Percentiles rank a stretch among this genome's conserved stretches.
phyloP scores from a whole-genome alignment of 495 filamentous ascomycete genomes.

The Aspergillus diversus region DNA sequence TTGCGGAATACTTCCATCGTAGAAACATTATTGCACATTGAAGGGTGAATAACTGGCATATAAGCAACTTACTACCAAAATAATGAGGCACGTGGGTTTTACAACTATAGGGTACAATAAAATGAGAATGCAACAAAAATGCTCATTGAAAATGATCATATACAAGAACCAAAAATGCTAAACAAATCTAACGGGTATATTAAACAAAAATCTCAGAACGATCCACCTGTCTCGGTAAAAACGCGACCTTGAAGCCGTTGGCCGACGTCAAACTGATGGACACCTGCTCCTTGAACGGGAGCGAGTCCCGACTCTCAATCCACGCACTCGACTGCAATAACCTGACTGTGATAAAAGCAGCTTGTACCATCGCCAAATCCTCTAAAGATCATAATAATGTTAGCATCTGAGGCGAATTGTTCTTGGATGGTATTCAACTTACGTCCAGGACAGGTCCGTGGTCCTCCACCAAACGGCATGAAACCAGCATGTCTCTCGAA shows the following conservation, averaged over 20 bases:
- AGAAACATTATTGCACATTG: too few relatives aligned
- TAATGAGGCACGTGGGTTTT: too few relatives aligned
- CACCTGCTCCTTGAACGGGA: background rate
- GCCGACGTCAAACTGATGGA: background rate
- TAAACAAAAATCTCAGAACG: background rate
- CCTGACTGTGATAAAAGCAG: background rate
- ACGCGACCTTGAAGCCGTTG: background rate
- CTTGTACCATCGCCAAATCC: background rate
- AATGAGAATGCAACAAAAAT: too few relatives aligned
- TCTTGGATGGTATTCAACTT: background rate
- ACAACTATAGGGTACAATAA: too few relatives aligned
- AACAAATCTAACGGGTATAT: background rate
- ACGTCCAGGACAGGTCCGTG: background rate
- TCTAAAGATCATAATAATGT: background rate
- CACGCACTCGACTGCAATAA: background rate
- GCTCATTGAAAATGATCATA: background rate
- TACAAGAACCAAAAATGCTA: background rate
- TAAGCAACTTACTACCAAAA: too few relatives aligned
- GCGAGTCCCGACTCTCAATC: background rate
- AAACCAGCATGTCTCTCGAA: background rate
- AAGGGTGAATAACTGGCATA: too few relatives aligned
- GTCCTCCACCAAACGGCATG: background rate
- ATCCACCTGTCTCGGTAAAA: background rate
- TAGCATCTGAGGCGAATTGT: too few relatives aligned
- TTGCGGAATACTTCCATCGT: too few relatives aligned